A percentile compares a stretch with the other conserved stretches of the same genome.
Conservation (phyloP, 2,329 filamentous ascomycete genomes). For the Pseudonectria buxi region DNA sequence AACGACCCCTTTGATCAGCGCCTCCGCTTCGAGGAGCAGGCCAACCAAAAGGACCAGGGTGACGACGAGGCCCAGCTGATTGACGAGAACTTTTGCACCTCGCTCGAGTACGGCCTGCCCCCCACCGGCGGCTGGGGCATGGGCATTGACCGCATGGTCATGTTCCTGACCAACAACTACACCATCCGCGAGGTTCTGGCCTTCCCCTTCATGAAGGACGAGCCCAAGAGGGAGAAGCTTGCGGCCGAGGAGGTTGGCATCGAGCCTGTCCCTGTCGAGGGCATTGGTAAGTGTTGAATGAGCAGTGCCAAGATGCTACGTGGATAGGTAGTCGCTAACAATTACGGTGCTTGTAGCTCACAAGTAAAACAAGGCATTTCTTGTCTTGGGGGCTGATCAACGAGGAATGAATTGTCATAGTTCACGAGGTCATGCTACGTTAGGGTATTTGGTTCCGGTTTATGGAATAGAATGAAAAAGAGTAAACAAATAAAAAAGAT, state of each 20-base stretch:
- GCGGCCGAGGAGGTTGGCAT: slow-evolving; percentile 23
- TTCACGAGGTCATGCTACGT: too few relatives aligned
- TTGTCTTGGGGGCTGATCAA: background rate
- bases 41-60: slow-evolving; percentile 88
- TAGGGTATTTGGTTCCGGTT: too few relatives aligned
- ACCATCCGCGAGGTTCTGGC: slow-evolving; percentile 92
- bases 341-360: slow-evolving; percentile 10
- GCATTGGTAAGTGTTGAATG: slow-evolving; percentile 18
- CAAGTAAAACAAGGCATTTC: slow-evolving; percentile 14
- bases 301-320: background rate
- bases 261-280: slow-evolving; percentile 21
- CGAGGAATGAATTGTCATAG: too few relatives aligned
- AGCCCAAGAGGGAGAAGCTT: slow-evolving; percentile 49
- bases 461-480: too few relatives aligned
- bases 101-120: slow-evolving; percentile 83
- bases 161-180: slow-evolving; percentile 92
- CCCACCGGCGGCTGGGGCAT: slow-evolving; percentile 96
- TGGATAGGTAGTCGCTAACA: slow-evolving; percentile 5
- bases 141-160: slow-evolving; percentile 88
- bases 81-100: slow-evolving; percentile 90
- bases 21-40: slow-evolving; percentile 81
- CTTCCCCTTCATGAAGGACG: slow-evolving; percentile 98
- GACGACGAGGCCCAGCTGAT: slow-evolving; percentile 95
- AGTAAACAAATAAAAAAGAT: too few relatives aligned
- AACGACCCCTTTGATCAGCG: slow-evolving; percentile 89